A percentile compares a stretch with the other conserved stretches of the same genome.
Evolutionary conservation across 164 flowering plant species (phyloP).

Genomic region (Aristolochia fimbriata): DNA sequence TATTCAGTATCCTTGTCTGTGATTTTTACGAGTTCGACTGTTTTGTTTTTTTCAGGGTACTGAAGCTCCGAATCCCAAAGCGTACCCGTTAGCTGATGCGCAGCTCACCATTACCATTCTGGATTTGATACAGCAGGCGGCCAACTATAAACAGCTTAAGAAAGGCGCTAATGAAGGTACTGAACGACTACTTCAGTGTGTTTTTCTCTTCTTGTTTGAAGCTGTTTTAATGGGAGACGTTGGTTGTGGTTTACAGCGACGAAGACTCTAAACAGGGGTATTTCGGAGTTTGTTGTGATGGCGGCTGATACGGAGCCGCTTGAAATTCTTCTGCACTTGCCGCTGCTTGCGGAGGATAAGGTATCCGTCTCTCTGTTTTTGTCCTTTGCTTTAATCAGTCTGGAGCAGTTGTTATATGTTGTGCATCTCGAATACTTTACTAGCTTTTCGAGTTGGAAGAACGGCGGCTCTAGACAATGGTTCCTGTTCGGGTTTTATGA

Average conservation of each 20-base stretch:
- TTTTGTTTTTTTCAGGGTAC: not conserved
- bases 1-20: not conserved
- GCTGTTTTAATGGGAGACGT: too few relatives aligned
- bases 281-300: conserved; percentile 89
- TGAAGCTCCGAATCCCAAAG: conserved; percentile 14
- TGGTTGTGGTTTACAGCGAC: conserved; percentile 41
- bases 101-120: conserved; percentile 18
- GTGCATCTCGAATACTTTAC: too few relatives aligned
- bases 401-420: too few relatives aligned
- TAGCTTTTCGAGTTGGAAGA: too few relatives aligned
- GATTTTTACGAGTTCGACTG: too few relatives aligned
- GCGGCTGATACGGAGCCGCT: conserved; percentile 89
- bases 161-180: conserved; percentile 8
- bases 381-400: not conserved
- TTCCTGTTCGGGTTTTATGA: too few relatives aligned
- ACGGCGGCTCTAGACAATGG: too few relatives aligned
- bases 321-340: conserved; percentile 84
- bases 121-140: conserved; percentile 24
- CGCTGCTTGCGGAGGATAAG: conserved; percentile 86
- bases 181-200: too few relatives aligned
- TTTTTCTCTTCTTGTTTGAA: too few relatives aligned
- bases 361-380: conserved; percentile 17
- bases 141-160: conserved; percentile 27
- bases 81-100: conserved; percentile 14
- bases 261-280: conserved; percentile 78